Evolutionary conservation across 768 basidiomycete genomes (phyloP), one percentile per base, ranked within the genome.

Genomic region (Tulasnella sp.): DNA sequence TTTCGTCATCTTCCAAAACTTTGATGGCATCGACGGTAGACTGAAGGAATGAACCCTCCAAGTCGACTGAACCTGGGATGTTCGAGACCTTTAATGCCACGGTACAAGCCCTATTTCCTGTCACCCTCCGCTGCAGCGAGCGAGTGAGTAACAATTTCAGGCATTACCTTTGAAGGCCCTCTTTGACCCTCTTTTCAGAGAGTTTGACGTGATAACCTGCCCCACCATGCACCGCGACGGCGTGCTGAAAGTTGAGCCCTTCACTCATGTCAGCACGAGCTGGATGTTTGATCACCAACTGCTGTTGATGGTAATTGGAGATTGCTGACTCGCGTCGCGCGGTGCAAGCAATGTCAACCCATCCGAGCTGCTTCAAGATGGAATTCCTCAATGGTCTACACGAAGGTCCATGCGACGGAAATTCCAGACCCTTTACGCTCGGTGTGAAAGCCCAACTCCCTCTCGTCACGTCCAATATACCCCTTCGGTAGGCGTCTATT

Each of bases 361-460:
- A 24, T 12, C 7, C 54, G n/a, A n/a, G 11, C 22, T 18, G n/a
- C 54, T 54, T n/a, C 24, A 54, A 54, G 0, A 8, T 54, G 24
- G 24, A 1, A 24, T 11, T 8, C 24, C 7, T n/a, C 24, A 9
- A n/a, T n/a, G n/a, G 54, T 54, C 6, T 54, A 22, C 54, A 8
- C n/a, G 54, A 54, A 22, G 54, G 24, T 11, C n/a, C 8, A 54
- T 7, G n/a, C n/a, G 24, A n/a, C 54, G 54, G 54, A n/a, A 24
- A n/a, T 54, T 54, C 54, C n/a, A n/a, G 54, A 54, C 54, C 54
- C 54, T 54, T 54, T 54, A 54, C 22, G 54, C n/a, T 54, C 54
- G 54, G 54, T 54, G 54, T 54, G 54, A 54, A 54, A n/a, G 54
- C 24, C 54, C 54, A 54, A 54, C 24, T 54, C 24, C 54, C 54